Evolutionary conservation across 2,329 filamentous ascomycete species (phyloP).

Genomic region (Cladorrhinum sp.): DNA sequence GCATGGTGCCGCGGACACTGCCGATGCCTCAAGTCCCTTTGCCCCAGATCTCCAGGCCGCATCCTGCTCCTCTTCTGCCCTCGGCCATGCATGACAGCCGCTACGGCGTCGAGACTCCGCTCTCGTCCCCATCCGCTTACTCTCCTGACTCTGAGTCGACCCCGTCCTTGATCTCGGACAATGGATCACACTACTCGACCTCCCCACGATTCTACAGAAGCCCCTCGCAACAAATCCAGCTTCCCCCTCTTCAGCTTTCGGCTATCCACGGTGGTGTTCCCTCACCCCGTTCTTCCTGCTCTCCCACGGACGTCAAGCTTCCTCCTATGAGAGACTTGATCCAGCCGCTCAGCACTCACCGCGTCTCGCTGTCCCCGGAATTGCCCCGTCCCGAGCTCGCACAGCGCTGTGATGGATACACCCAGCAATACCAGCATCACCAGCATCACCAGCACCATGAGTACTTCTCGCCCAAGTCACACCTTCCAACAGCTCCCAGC

Average conservation of each 20-base stretch:
- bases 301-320: conserved; percentile 10
- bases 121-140: conserved; percentile 41
- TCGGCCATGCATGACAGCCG: conserved; percentile 21
- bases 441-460: neutral
- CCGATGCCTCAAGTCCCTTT: conserved; percentile 12
- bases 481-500: conserved; percentile 18
- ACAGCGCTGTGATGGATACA: neutral
- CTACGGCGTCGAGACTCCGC: conserved; percentile 33
- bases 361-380: neutral
- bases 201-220: conserved; percentile 45
- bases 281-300: conserved; percentile 2
- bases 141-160: conserved; percentile 57
- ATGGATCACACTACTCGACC: conserved; percentile 59
- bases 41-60: conserved; percentile 9
- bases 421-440: neutral
- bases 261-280: neutral
- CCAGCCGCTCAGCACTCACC: neutral
- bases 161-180: conserved; percentile 70
- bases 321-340: neutral
- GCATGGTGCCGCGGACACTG: conserved; percentile 16
- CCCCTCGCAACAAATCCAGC: neutral
- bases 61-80: conserved; percentile 19
- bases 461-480: neutral
- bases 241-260: conserved; percentile 30
- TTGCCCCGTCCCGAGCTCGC: neutral